These are phyloP conservation scores for Dendryphion nanum DNA, from an alignment of 2,329 filamentous ascomycete species.

Conservation along the genomic window DNA sequence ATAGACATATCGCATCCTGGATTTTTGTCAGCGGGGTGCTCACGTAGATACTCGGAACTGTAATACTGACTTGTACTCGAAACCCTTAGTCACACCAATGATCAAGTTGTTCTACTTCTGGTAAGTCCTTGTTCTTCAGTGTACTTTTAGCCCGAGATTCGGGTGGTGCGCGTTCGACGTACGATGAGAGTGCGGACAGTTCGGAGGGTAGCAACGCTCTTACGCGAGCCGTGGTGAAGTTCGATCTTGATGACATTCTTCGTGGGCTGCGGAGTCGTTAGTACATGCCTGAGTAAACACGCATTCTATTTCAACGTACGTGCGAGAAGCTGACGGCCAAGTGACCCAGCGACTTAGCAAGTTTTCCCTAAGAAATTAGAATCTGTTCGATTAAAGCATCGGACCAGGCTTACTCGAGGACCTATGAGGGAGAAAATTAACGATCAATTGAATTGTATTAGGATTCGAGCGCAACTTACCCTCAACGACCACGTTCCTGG, in stretches of 20 bases:
- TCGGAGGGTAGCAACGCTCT: conserved; percentile 96
- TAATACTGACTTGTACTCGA: conserved; percentile 80
- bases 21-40: conserved; percentile 9
- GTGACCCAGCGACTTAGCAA: conserved; percentile 95
- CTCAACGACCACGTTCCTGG: conserved; percentile 93
- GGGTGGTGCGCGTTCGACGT: conserved; percentile 13
- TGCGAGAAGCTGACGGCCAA: conserved; percentile 93
- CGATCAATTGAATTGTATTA: conserved; percentile 10
- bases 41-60: neutral
- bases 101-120: conserved; percentile 77
- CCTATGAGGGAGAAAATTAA: conserved; percentile 19
- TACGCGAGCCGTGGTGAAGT: conserved; percentile 97
- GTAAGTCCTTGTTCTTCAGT: conserved; percentile 18
- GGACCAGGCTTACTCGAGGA: conserved; percentile 29
- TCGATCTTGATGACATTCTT: conserved; percentile 91
- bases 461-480: conserved; percentile 67
- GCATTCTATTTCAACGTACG: conserved; percentile 24
- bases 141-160: neutral
- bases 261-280: conserved; percentile 54
- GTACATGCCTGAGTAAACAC: conserved; percentile 5
- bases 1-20: conserved; percentile 96
- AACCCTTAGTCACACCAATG: conserved; percentile 97
- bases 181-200: conserved; percentile 93
- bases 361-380: conserved; percentile 91
- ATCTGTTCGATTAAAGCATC: too few species aligned